A percentile compares a stretch with the other conserved stretches of the same genome.
Conservation (phyloP, 202 grass and related monocot species). For the Thinopyrum obtusiflorum region DNA sequence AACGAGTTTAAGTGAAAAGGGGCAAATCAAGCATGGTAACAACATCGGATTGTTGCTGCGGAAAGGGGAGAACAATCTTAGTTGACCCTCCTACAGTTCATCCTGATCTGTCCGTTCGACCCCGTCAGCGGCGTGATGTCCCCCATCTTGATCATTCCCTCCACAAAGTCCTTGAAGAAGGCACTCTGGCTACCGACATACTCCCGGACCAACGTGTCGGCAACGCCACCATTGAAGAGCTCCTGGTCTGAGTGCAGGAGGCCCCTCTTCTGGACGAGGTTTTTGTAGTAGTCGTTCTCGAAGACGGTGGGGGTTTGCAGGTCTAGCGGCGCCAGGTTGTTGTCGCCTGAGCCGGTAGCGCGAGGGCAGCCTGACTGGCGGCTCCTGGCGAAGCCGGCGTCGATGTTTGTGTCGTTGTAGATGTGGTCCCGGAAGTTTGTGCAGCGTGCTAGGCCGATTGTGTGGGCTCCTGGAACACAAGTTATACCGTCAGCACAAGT, state of each 20-base stretch:
- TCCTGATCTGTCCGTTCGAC: constrained; percentile 53
- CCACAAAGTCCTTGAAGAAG: constrained; percentile 50
- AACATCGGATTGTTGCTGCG: too few species aligned
- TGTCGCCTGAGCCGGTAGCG: constrained; percentile 37
- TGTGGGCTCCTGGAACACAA: constrained; percentile 54
- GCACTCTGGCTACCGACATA: constrained; percentile 16
- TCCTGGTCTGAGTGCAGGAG: constrained; percentile 80
- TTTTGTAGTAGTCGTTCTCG: constrained; percentile 67
- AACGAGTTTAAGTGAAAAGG: too few species aligned
- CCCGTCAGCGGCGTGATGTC: constrained; percentile 59
- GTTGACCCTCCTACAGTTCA: constrained; percentile 70
- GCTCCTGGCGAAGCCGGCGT: constrained; percentile 24
- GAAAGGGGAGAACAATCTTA: background rate
- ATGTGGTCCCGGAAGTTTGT: constrained; percentile 50
- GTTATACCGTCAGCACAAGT: background rate
- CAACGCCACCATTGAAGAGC: constrained; percentile 61
- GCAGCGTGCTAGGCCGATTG: constrained; percentile 67
- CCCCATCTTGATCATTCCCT: constrained; percentile 68
- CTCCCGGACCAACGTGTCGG: constrained; percentile 28
- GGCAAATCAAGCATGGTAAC: too few species aligned
- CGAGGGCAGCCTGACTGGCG: constrained; percentile 37
- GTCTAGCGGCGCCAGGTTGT: constrained; percentile 58
- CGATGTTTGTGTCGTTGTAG: constrained; percentile 72
- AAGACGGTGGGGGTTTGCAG: constrained; percentile 47
- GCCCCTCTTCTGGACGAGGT: constrained; percentile 49